phyloP scores from a whole-genome alignment of 495 filamentous ascomycete species.

The Annulohypoxylon moriforme region DNA sequence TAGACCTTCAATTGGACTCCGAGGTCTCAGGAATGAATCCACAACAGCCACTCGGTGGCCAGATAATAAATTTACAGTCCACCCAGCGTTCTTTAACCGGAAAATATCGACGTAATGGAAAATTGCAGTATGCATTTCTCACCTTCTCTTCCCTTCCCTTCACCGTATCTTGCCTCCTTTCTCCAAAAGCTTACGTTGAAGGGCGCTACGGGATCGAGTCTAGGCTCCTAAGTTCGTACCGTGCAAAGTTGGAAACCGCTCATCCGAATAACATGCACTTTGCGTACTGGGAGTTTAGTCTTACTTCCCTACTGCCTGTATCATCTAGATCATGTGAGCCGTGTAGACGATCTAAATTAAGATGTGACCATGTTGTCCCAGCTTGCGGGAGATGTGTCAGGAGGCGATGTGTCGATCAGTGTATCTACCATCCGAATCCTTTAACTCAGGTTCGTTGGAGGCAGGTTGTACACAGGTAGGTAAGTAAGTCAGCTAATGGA shows the following conservation, averaged over 20 bases:
- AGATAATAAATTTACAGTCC: conserved; percentile 48
- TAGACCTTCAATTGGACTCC: conserved; percentile 4
- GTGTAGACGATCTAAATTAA: conserved; percentile 49
- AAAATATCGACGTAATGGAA: conserved; percentile 50
- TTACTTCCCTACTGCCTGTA: conserved; percentile 14
- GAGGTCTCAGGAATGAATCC: conserved; percentile 35
- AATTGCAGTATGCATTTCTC: conserved; percentile 44
- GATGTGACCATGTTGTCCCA: conserved; percentile 51
- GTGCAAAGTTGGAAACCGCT: conserved; percentile 5
- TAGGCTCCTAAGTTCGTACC: conserved; percentile 9
- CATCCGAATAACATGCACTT: conserved; percentile 2
- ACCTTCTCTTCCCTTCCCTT: not conserved
- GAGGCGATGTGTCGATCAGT: conserved; percentile 46
- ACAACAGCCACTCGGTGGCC: conserved; percentile 41
- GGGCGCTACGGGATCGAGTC: conserved; percentile 17
- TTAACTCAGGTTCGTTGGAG: conserved; percentile 44
- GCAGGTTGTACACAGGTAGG: not conserved
- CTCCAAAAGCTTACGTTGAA: conserved; percentile 24
- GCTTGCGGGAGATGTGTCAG: conserved; percentile 47
- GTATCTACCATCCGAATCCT: conserved; percentile 50
- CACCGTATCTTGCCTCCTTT: conserved; percentile 7
- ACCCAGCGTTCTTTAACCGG: conserved; percentile 32
- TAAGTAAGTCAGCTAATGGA: conserved; percentile 6
- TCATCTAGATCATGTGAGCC: conserved; percentile 42
- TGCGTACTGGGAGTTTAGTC: conserved; percentile 15